Conservation (phyloP, 805 yeast species). For the Grigorovia humatica region DNA sequence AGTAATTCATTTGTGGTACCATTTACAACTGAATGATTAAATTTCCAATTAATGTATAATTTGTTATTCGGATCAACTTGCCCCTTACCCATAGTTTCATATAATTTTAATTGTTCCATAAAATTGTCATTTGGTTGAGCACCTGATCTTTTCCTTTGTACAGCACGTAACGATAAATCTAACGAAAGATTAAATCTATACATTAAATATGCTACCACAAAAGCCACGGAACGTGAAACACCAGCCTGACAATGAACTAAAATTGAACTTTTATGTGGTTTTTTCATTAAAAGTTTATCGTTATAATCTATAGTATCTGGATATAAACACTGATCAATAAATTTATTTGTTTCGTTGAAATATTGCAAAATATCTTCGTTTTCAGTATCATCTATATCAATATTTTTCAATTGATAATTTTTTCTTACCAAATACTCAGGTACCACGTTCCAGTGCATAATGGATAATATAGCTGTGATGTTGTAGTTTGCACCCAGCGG, state of each 20-base stretch:
- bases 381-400: slow-evolving; percentile 65
- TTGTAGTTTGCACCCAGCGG: slow-evolving; percentile 42
- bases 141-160: slow-evolving; percentile 49
- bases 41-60: slow-evolving; percentile 36
- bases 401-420: slow-evolving; percentile 44
- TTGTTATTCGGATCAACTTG: slow-evolving; percentile 21
- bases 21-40: slow-evolving; percentile 31
- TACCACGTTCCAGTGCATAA: slow-evolving; percentile 56
- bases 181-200: slow-evolving; percentile 49
- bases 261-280: slow-evolving; percentile 36
- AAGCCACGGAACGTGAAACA: slow-evolving; percentile 79
- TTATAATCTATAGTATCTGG: slow-evolving; percentile 29
- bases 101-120: slow-evolving; percentile 58
- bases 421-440: slow-evolving; percentile 33
- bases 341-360: slow-evolving; percentile 50
- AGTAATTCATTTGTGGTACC: slow-evolving; percentile 31
- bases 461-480: slow-evolving; percentile 65
- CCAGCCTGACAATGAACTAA: slow-evolving; percentile 85
- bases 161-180: slow-evolving; percentile 62
- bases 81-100: slow-evolving; percentile 35
- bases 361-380: slow-evolving; percentile 53
- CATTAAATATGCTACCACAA: slow-evolving; percentile 84
- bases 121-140: slow-evolving; percentile 71
- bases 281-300: slow-evolving; percentile 23
- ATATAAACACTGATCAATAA: slow-evolving; percentile 56